Conservation (phyloP, 305 asterid species). For the Solanum hybrid region DNA sequence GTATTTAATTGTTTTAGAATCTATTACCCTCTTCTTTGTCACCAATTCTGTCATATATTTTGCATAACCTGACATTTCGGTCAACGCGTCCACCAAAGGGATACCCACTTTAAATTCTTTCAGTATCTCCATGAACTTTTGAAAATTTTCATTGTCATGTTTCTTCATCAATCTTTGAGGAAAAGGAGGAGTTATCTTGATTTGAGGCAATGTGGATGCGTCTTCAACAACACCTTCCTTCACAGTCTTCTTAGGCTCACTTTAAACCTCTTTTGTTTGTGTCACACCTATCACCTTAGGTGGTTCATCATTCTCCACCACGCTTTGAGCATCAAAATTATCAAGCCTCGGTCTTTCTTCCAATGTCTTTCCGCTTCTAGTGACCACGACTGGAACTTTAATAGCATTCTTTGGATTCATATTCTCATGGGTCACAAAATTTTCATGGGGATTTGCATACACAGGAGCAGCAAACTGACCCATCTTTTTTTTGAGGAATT, state of each 20-base stretch:
- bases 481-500: background rate
- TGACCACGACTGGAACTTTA: too few relatives aligned
- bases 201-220: background rate
- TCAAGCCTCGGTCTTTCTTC: background rate
- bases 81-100: background rate
- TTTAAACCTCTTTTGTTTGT: background rate
- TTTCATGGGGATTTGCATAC: background rate
- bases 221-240: background rate
- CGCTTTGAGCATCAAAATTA: background rate
- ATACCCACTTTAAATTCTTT: background rate
- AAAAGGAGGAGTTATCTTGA: background rate
- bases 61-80: background rate
- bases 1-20: too few relatives aligned
- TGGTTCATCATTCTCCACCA: background rate
- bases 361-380: background rate
- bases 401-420: too few relatives aligned
- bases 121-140: background rate
- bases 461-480: background rate
- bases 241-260: background rate
- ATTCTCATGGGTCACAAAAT: too few relatives aligned
- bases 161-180: background rate
- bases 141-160: background rate
- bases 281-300: background rate
- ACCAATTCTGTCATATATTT: too few relatives aligned
- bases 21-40: background rate